These are phyloP conservation scores for Eucalyptus marginata DNA, from an alignment of 345 rosid genomes.

Conservation along the genomic window DNA sequence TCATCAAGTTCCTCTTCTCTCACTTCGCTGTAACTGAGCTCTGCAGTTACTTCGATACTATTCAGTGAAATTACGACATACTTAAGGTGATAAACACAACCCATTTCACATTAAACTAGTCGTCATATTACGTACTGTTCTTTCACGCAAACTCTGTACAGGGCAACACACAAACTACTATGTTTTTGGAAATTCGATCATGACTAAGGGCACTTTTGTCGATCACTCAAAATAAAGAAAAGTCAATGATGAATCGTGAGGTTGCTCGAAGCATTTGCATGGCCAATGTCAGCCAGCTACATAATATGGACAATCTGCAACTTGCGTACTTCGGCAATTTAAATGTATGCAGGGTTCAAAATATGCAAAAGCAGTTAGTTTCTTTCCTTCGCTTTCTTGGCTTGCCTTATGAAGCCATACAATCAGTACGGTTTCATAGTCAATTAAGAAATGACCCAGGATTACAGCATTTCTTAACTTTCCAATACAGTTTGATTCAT, in stretches of 20 bases:
- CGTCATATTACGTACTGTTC: not conserved
- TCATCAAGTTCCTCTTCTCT: not conserved
- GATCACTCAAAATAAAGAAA: not conserved
- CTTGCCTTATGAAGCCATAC: not conserved
- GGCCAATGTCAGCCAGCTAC: not conserved
- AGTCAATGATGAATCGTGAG: not conserved
- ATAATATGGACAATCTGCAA: not conserved
- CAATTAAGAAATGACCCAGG: not conserved
- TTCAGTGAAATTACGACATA: not conserved
- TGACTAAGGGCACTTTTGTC: not conserved
- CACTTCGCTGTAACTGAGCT: not conserved
- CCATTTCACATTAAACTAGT: not conserved
- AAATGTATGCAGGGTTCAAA: not conserved
- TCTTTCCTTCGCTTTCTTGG: not conserved
- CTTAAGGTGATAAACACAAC: not conserved
- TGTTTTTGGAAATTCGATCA: not conserved
- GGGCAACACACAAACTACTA: not conserved
- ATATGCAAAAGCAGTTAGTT: not conserved
- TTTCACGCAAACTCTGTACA: not conserved
- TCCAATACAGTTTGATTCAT: not conserved
- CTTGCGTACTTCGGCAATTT: not conserved
- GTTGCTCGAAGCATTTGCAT: not conserved
- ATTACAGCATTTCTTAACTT: not conserved
- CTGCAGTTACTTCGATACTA: not conserved
- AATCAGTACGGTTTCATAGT: not conserved